Evolutionary conservation across 768 basidiomycete genomes (phyloP), one percentile per base, ranked within the genome.

Genomic region (Lactarius pseudohatsudake): DNA sequence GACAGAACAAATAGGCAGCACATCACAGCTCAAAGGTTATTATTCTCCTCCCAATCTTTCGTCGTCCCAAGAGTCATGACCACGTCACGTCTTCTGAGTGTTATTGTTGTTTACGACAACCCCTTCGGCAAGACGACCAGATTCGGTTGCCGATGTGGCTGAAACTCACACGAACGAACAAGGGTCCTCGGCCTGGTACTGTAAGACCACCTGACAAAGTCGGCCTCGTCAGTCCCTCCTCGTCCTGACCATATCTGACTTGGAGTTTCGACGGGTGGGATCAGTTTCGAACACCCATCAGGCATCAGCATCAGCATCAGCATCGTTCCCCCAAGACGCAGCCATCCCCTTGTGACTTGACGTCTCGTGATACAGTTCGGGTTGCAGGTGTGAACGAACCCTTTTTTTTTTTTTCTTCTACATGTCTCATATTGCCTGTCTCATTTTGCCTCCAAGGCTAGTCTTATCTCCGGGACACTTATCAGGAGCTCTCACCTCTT

Each of bases 71-170:
- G 32, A 32, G 34, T 34, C 34, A 9, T n/a, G 22, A 53, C 50
- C 10, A 2, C 10, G 9, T 15, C n/a, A 26, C 26, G 26, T 26
- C 26, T 34, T 34, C 34, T 34, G 34, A 1, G 9, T 40, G 30
- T 34, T 34, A 10, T 34, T 34, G 34, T 34, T 41, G 16, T 53
- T 53, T 53, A 22, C 11, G 22, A 22, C 11, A 22, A 26, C 22
- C 2, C 22, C 22, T 34, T 30, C 45, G 45, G 45, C 43, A 30
- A 43, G 13, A 34, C 22, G 10, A 47, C 32, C 59, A 13, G n/a
- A 50, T 47, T 47, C 20, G 30, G 59, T 11, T 53, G 45, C 59
- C 59, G 59, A 61, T 61, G 59, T 61, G 59, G 59, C 59, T 47
- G 45, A 61, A 43, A 18, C 32, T 32, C 55, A 18, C 20, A 30